Base-by-base conservation (phyloP, 2,329 filamentous ascomycete species). In the Talaromyces sp. region DNA sequence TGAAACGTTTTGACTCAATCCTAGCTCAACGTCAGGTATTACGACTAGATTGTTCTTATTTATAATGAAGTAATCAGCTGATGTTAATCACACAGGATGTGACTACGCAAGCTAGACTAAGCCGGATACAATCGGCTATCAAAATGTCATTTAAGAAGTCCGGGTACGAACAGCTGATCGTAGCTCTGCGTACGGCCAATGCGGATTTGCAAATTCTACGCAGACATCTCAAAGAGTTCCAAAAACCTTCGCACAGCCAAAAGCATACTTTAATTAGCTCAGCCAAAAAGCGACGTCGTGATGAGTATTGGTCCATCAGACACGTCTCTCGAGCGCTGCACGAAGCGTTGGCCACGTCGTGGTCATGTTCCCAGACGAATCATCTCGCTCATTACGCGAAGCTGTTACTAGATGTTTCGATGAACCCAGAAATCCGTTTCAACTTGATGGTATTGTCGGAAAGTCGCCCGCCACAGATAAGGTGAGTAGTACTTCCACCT, bases 231-330 rank as follows among this genome's bases (percentile, higher is more conserved):
- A 44, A 44, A 44, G 42, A 44, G 6, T 44, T 44, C 42, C 42
- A 23, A 18, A 44, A 21, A 9, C 18, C 42, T 23, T 23, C 42
- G 18, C 40, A 23, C 18, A 21, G 23, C 23, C 40, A 44, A 23
- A 18, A 44, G 12, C 21, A 11, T 21, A 18, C 40, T 44, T 23
- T 16, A 6, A 44, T 44, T 5, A 44, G 18, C n/a, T 4, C 9
- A 18, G 18, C 3, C 4, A 44, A 11, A 14, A 44, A 44, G 7
- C 42, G 42, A 23, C 18, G 18, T 23, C 42, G 42, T 23, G 42
- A 44, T 91, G 39, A 54, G n/a, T 33, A 33, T 54, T 23, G 33
- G 12, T 12, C 48, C 48, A 54, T 54, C 25, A 54, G 48, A 21
- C 48, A 54, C 9, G 85, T 35, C 48, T 54, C 48, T 54, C 48